Evolutionary conservation across 495 filamentous ascomycete genomes (phyloP), one percentile per base, ranked within the genome.

Genomic region (Xanthoparmelia taractica): DNA sequence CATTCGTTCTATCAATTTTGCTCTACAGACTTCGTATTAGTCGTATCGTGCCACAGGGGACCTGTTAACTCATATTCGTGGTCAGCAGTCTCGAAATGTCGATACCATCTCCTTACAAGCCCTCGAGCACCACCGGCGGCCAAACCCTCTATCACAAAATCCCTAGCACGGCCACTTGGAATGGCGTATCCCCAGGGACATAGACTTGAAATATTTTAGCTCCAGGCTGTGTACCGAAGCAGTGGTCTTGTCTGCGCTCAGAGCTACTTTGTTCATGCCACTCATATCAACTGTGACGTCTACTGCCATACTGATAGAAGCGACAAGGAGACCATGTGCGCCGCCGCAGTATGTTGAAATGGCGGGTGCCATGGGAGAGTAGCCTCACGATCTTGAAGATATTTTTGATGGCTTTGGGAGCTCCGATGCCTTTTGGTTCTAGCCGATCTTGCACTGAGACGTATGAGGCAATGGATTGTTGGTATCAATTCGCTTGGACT

Each of bases 121-220:
- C 2, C n/a, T 23, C 20, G 23, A 27, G 20, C 34, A 70, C 78
- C 79, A 41, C 78, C 78, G 12, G 73, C 63, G 4, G 68, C 65
- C n/a, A 78, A 70, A 29, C 76, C 76, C 37, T 71, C 75, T 36
- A 78, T 67, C 5, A 75, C 76, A 29, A 78, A 74, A 10, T 68
- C 70, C 33, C 71, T 71, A 25, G 74, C 66, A 33, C 76, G 69
- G 6, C 76, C 76, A 59, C 76, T 75, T 47, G 75, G 71, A 56
- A 78, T 64, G 34, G 74, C 65, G 1, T n/a, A 57, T 2, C 55
- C 31, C 23, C 36, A 37, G 8, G 55, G 55, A 36, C 55, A 15
- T 57, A 57, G 13, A 57, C 55, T 10, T 57, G 37, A 13, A 58
- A n/a, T 66, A 66, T 68, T 40, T 48, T 52, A n/a, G 3, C 76